phyloP scores from a whole-genome alignment of 2,329 filamentous ascomycete species.

The Xylariaceae sp. region DNA sequence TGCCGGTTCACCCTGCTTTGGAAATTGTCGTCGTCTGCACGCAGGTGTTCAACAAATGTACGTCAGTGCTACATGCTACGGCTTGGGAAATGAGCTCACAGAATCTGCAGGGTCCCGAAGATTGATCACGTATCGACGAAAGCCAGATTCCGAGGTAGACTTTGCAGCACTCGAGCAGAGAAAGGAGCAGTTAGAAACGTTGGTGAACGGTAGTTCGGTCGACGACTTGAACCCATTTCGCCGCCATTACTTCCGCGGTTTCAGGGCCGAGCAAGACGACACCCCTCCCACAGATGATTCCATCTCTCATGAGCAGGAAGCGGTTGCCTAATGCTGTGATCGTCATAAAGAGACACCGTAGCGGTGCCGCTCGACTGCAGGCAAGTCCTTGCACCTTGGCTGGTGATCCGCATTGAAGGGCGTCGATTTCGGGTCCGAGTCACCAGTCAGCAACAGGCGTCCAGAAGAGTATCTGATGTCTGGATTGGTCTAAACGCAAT shows the following conservation, averaged over 20 bases:
- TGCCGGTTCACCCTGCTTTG: conserved; percentile 73
- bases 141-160: conserved; percentile 56
- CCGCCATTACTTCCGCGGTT: conserved; percentile 54
- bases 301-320: conserved; percentile 2
- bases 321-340: conserved; percentile 3
- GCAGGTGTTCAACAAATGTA: conserved; percentile 87
- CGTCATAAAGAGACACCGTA: no score
- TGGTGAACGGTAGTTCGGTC: conserved; percentile 43
- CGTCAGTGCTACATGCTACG: conserved; percentile 17
- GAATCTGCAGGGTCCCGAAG: conserved; percentile 68
- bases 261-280: conserved; percentile 33
- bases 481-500: no score
- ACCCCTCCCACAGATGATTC: conserved; percentile 3
- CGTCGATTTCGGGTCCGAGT: no score
- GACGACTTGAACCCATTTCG: conserved; percentile 60
- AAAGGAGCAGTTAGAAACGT: conserved; percentile 24
- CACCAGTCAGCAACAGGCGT: no score
- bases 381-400: no score
- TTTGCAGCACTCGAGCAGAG: conserved; percentile 32
- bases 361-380: no score
- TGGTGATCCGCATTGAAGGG: no score
- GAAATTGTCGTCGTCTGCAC: conserved; percentile 72
- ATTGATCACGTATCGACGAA: conserved; percentile 78
- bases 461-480: no score
- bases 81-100: conserved; percentile 9